Evolutionary conservation across 2,329 filamentous ascomycete genomes (phyloP).

Genomic region (Chalaropsis ovoidea): DNA sequence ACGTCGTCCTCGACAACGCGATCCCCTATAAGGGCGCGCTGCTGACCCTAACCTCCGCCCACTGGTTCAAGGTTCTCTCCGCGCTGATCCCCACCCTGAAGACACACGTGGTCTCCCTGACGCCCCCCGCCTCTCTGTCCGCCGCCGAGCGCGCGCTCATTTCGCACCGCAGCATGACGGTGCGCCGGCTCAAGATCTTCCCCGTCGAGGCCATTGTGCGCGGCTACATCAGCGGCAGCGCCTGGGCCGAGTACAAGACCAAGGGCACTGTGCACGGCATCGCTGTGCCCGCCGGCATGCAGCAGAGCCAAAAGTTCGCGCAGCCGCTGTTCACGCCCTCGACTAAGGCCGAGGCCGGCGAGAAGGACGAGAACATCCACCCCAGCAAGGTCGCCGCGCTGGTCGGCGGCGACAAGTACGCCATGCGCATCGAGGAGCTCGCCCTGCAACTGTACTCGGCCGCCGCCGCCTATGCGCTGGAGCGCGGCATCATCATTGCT

Average conservation of each 20-base stretch:
- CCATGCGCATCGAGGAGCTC: slow-evolving; percentile 31
- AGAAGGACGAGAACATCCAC: slow-evolving; percentile 77
- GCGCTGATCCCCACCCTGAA: slow-evolving; percentile 40
- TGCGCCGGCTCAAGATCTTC: slow-evolving; percentile 62
- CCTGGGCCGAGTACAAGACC: slow-evolving; percentile 66
- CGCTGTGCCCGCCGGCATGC: slow-evolving; percentile 54
- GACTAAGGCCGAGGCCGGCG: slow-evolving; percentile 72
- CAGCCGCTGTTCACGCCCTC: slow-evolving; percentile 61
- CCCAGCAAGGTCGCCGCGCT: slow-evolving; percentile 52
- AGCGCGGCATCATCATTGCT: slow-evolving; percentile 34
- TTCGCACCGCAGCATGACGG: slow-evolving; percentile 63
- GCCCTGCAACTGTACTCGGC: slow-evolving; percentile 32
- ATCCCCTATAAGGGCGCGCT: slow-evolving; percentile 46
- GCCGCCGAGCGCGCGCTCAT: slow-evolving; percentile 42
- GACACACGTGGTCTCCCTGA: slow-evolving; percentile 43
- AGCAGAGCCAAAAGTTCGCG: slow-evolving; percentile 60
- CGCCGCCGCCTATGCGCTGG: slow-evolving; percentile 51
- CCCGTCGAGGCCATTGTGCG: slow-evolving; percentile 75
- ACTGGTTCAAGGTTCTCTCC: slow-evolving; percentile 46
- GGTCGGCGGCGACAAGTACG: slow-evolving; percentile 31
- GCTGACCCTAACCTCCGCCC: slow-evolving; percentile 39
- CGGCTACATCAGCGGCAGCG: slow-evolving; percentile 78
- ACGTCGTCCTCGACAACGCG: slow-evolving; percentile 73
- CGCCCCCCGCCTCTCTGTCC: slow-evolving; percentile 33
- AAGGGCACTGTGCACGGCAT: slow-evolving; percentile 73